Conservation (phyloP, 768 basidiomycete genomes). For the Exidia glandulosa region DNA sequence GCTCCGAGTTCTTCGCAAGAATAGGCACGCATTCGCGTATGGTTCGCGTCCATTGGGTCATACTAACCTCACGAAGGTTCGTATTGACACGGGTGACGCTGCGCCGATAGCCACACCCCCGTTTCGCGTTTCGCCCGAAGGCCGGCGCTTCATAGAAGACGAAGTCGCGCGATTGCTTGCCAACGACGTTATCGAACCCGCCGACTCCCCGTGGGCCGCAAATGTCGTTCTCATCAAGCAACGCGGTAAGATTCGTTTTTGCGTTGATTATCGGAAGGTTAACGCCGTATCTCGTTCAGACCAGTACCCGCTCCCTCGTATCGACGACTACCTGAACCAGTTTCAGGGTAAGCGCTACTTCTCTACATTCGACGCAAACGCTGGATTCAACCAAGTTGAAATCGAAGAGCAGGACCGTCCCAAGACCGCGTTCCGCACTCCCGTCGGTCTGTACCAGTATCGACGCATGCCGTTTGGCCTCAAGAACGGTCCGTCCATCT, state of each 20-base stretch:
- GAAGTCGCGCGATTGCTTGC: too few relatives aligned
- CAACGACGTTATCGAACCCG: constrained; percentile 28
- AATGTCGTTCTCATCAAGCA: constrained; percentile 25
- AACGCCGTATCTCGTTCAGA: constrained; percentile 16
- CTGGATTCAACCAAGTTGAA: constrained; percentile 30
- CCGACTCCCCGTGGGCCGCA: constrained; percentile 26
- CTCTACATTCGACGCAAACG: constrained; percentile 23
- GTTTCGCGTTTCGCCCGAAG: too few relatives aligned
- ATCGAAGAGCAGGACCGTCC: constrained; percentile 18
- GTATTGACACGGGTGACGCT: too few relatives aligned
- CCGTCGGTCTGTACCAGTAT: constrained; percentile 31
- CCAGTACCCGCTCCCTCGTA: constrained; percentile 19
- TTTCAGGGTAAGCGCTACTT: constrained; percentile 21
- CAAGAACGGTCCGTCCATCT: constrained; percentile 9
- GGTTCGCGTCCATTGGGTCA: too few relatives aligned
- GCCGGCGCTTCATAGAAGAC: too few relatives aligned
- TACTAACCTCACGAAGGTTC: too few relatives aligned
- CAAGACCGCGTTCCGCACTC: constrained; percentile 28
- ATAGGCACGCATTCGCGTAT: too few relatives aligned
- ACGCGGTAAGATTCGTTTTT: constrained; percentile 23
- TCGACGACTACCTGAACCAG: constrained; percentile 17
- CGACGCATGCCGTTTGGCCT: constrained; percentile 30
- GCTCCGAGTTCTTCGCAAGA: too few relatives aligned
- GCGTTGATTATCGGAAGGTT: constrained; percentile 23
- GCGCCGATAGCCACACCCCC: too few relatives aligned